Percentiles rank a stretch among this genome's conserved stretches.
These are phyloP conservation scores for Aegilops speltoides DNA, from an alignment of 176 grass and related monocot genomes.

Conservation along the genomic window DNA sequence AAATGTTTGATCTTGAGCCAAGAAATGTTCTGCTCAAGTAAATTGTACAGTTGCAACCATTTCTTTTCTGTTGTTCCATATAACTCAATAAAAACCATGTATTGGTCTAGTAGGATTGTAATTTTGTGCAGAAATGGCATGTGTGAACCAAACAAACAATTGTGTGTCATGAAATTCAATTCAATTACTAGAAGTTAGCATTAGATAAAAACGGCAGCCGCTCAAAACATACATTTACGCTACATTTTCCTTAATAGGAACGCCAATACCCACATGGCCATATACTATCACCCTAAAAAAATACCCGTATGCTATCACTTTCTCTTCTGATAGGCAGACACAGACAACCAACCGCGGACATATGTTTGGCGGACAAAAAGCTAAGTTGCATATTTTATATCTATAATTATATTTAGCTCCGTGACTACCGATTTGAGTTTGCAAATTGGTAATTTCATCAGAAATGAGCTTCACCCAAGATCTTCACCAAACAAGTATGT, in stretches of 20 bases:
- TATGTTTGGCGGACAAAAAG: not conserved
- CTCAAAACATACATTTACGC: not conserved
- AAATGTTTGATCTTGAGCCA: not conserved
- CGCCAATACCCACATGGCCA: not conserved
- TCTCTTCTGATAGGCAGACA: not conserved
- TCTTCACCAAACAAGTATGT: not conserved
- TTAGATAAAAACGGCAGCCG: not conserved
- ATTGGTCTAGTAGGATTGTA: not conserved
- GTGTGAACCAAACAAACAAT: not conserved
- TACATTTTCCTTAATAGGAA: not conserved
- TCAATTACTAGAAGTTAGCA: not conserved
- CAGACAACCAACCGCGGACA: not conserved
- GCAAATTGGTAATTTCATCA: not conserved
- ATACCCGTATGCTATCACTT: not conserved
- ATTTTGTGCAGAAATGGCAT: slow-evolving; percentile 25
- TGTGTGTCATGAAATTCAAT: not conserved
- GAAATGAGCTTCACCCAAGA: not conserved
- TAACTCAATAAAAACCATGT: not conserved
- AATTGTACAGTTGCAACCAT: not conserved
- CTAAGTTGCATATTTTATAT: not conserved
- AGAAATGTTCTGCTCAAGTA: not conserved
- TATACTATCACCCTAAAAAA: not conserved
- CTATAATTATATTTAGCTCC: not conserved
- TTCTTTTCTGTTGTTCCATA: slow-evolving; percentile 1
- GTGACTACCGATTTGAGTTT: not conserved